Base-by-base conservation (phyloP, 1,284 basidiomycete genomes). In the Quambalaria eucalypti region DNA sequence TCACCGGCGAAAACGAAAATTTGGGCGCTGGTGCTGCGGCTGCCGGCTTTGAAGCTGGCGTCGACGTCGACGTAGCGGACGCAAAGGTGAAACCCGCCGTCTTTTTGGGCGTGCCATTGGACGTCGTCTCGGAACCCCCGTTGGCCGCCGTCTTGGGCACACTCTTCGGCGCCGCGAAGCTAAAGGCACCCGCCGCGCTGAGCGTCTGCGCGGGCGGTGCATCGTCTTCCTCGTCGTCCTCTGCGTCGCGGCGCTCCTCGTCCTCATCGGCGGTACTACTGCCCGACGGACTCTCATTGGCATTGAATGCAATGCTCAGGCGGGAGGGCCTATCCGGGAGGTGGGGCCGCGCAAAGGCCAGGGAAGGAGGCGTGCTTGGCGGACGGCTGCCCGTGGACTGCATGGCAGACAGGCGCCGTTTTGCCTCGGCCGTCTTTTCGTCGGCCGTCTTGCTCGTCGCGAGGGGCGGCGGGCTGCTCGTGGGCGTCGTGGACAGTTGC, bases 271-370 rank as follows among this genome's bases (percentile, higher is more conserved):
- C 42, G 3, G 42, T 46, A 21, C 25, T 26, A 12, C 21, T 26
- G 7, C 12, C 14, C 4, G 21, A 21, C 16, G 42, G 42, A 26
- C 42, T 46, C 14, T 46, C 42, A 21, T 46, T 46, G 42, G 42
- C 42, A 46, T 46, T 46, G 25, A 46, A 46, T 14, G 42, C 42
- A 14, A 46, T 46, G 25, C 42, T 46, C 21, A 46, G 42, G 21
- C 42, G 5, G 16, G 42, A 46, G 3, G 42, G 42, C 42, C 25
- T 46, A 4, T 12, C 21, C 19, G 42, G 42, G 14, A 26, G 16
- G 42, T 46, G 42, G 16, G 36, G 21, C 42, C 25, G 16, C 6
- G 21, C 19, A 23, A 46, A 46, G 42, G 4, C 25, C 3, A 46
- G 12, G 4, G 42, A 46, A 4, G 42, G 25, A 2, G 42, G 42